These are phyloP conservation scores for Cucurbita moschata DNA, from an alignment of 306 rosid genomes.

Conservation along the genomic window DNA sequence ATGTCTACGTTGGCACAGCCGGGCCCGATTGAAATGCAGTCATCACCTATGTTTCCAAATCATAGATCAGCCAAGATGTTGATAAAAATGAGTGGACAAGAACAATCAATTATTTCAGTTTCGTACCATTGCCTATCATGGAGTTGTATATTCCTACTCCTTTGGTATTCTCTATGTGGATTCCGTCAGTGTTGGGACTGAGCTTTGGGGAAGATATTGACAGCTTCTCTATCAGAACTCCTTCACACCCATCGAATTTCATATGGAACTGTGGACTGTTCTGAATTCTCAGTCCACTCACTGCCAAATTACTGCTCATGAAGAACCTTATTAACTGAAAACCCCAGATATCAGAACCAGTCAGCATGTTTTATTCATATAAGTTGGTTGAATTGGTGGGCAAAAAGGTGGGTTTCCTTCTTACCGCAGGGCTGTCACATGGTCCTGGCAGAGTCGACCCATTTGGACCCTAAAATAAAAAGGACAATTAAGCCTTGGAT, in stretches of 20 bases:
- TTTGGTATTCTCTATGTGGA: conserved; percentile 61
- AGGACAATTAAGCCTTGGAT: not conserved
- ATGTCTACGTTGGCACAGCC: conserved; percentile 73
- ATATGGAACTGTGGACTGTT: conserved; percentile 86
- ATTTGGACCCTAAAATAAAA: conserved; percentile 44
- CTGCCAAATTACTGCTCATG: conserved; percentile 68
- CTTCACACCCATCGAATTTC: conserved; percentile 86
- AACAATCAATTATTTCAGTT: not conserved
- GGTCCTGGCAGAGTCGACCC: conserved; percentile 59
- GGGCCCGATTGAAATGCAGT: conserved; percentile 87
- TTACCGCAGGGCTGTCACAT: conserved; percentile 83
- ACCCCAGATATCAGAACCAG: not conserved
- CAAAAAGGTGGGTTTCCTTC: conserved; percentile 10
- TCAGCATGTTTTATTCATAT: not conserved
- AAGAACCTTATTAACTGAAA: conserved; percentile 70
- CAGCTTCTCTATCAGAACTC: conserved; percentile 47
- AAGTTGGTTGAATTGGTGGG: not conserved
- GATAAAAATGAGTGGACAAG: not conserved
- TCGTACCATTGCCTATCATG: conserved; percentile 64
- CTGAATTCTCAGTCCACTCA: conserved; percentile 47
- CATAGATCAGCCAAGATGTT: not conserved
- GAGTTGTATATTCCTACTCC: conserved; percentile 58
- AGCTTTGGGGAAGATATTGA: conserved; percentile 79
- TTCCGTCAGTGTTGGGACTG: conserved; percentile 95
- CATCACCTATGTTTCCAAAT: conserved; percentile 45